These are phyloP conservation scores for Macrophomina tecta DNA, from an alignment of 2,329 filamentous ascomycete species.

Conservation along the genomic window DNA sequence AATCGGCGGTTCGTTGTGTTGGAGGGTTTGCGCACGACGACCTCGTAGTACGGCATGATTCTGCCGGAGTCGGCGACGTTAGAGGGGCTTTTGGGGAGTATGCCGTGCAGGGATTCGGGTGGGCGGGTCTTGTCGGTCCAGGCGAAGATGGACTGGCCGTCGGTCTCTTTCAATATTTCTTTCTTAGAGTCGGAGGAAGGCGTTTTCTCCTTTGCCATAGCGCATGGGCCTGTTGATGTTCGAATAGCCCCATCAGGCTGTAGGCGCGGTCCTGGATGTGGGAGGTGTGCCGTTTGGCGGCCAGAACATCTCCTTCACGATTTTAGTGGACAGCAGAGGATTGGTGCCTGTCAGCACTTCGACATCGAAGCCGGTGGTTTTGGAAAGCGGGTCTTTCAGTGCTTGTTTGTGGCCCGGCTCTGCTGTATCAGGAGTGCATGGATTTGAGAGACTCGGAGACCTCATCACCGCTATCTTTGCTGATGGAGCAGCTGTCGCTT, in stretches of 20 bases:
- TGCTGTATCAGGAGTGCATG: slow-evolving; percentile 33
- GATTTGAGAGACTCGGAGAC: slow-evolving; percentile 33
- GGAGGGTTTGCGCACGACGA: too few relatives aligned
- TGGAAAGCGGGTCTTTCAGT: neutral
- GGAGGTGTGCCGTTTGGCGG: neutral
- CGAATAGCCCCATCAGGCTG: slow-evolving; percentile 1
- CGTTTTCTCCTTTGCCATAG: slow-evolving; percentile 10
- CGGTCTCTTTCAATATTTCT: slow-evolving; percentile 23
- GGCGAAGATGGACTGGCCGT: neutral
- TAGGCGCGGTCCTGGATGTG: slow-evolving; percentile 9
- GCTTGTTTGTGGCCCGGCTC: neutral
- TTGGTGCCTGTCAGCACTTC: neutral
- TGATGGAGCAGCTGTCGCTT: slow-evolving; percentile 35
- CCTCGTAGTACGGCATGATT: too few relatives aligned
- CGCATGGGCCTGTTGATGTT: slow-evolving; percentile 26
- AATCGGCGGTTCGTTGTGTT: too few relatives aligned
- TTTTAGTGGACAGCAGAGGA: neutral
- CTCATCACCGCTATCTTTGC: slow-evolving; percentile 31
- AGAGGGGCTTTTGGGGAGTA: too few relatives aligned
- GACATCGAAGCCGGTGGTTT: slow-evolving; percentile 7
- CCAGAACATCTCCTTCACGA: slow-evolving; percentile 22
- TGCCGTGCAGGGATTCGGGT: too few relatives aligned
- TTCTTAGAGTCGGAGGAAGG: slow-evolving; percentile 27
- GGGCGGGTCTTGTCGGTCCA: neutral
- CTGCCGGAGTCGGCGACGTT: too few relatives aligned